These are phyloP conservation scores for Zygosaccharomyces lentus DNA, from an alignment of 805 yeast species.

Conservation along the genomic window DNA sequence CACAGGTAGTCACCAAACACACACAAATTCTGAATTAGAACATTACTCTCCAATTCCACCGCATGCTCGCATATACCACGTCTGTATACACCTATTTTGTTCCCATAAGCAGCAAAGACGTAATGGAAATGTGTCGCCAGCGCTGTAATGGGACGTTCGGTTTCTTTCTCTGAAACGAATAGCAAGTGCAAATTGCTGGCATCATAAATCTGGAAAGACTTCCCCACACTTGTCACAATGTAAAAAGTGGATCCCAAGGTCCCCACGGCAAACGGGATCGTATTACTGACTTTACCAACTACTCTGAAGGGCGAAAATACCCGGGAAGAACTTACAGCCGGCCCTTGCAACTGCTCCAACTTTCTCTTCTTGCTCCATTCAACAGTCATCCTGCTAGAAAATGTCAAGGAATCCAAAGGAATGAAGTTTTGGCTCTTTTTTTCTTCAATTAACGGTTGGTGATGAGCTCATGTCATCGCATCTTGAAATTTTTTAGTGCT, in stretches of 20 bases:
- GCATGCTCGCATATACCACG: conserved; percentile 62
- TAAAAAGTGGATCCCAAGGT: conserved; percentile 84
- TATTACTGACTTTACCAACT: conserved; percentile 89
- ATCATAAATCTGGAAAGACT: conserved; percentile 88
- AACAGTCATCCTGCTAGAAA: neutral
- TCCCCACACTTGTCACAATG: conserved; percentile 85
- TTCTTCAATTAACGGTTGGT: neutral
- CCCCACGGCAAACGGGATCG: conserved; percentile 81
- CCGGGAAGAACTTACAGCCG: conserved; percentile 39
- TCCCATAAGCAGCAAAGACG: conserved; percentile 73
- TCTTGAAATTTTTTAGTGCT: conserved; percentile 7
- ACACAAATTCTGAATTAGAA: conserved; percentile 45
- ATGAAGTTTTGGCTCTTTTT: neutral
- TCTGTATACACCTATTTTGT: conserved; percentile 68
- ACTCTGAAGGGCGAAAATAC: conserved; percentile 83
- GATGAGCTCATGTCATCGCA: conserved; percentile 9
- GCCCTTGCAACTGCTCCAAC: conserved; percentile 1
- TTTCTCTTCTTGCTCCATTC: conserved; percentile 24
- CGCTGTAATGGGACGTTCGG: conserved; percentile 63
- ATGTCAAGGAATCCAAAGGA: neutral
- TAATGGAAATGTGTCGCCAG: conserved; percentile 78
- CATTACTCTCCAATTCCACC: conserved; percentile 35
- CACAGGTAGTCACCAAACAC: conserved; percentile 78
- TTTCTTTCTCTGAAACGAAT: conserved; percentile 79
- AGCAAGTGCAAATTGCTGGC: conserved; percentile 78